phyloP scores from a whole-genome alignment of 768 basidiomycete species.

The Leucocoprinus sp. region DNA sequence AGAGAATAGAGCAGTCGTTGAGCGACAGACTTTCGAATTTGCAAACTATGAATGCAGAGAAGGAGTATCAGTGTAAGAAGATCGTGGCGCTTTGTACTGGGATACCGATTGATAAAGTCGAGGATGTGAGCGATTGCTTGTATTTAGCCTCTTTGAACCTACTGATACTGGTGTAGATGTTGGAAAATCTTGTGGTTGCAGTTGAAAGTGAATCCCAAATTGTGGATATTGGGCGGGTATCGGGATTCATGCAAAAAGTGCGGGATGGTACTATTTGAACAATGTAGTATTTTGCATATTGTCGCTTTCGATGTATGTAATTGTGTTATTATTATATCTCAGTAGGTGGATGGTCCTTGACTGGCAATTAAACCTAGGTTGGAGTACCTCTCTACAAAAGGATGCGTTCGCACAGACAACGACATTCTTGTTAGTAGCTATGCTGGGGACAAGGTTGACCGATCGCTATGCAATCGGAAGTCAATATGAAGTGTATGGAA shows the following conservation, averaged over 20 bases:
- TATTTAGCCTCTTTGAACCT: slow-evolving; percentile 11
- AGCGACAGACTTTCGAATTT: slow-evolving; percentile 58
- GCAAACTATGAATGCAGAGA: slow-evolving; percentile 78
- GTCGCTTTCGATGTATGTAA: slow-evolving; percentile 12
- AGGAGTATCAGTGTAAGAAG: slow-evolving; percentile 86
- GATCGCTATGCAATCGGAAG: no score
- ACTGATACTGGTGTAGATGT: slow-evolving; percentile 42
- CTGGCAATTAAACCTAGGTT: no score
- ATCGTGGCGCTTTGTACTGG: slow-evolving; percentile 86
- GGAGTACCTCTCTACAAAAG: no score
- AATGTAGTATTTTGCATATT: slow-evolving; percentile 12
- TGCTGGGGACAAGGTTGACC: no score
- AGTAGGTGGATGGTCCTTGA: background rate
- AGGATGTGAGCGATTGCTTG: slow-evolving; percentile 54
- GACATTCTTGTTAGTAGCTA: no score
- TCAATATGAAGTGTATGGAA: no score
- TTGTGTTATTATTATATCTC: slow-evolving; percentile 12
- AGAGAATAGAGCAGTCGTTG: slow-evolving; percentile 68
- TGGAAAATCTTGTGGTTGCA: slow-evolving; percentile 78
- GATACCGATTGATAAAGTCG: slow-evolving; percentile 80
- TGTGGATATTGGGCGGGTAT: slow-evolving; percentile 78
- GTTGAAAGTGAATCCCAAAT: slow-evolving; percentile 82
- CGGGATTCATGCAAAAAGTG: slow-evolving; percentile 87
- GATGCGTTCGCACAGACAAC: no score
- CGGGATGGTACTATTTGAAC: slow-evolving; percentile 51